These are phyloP conservation scores for Crepidotus variabilis DNA, from an alignment of 768 basidiomycete genomes.

Conservation along the genomic window DNA sequence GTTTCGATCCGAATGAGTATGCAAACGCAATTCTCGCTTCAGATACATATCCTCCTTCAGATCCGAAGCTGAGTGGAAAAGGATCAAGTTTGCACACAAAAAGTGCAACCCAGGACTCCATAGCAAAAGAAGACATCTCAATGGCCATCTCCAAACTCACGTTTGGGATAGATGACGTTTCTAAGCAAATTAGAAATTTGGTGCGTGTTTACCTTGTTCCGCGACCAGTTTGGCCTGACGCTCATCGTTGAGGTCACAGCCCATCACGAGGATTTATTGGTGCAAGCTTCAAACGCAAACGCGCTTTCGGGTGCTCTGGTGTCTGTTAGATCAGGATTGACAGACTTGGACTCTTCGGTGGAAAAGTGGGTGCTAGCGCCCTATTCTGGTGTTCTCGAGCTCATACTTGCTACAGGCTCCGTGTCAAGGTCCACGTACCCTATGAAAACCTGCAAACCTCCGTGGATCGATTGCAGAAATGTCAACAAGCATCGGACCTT, in stretches of 20 bases:
- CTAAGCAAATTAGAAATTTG: conserved; percentile 82
- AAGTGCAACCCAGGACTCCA: conserved; percentile 42
- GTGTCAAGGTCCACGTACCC: conserved; percentile 81
- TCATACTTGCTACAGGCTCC: conserved; percentile 50
- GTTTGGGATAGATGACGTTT: conserved; percentile 86
- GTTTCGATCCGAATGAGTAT: conserved; percentile 87
- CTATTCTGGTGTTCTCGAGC: neutral
- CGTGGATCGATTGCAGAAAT: conserved; percentile 69
- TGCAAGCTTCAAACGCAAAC: conserved; percentile 73
- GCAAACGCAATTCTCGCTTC: conserved; percentile 89
- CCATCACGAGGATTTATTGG: conserved; percentile 80
- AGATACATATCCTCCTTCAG: conserved; percentile 58
- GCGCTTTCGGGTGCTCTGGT: conserved; percentile 68
- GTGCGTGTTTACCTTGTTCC: conserved; percentile 39
- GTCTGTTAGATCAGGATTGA: conserved; percentile 64
- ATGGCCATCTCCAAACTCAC: conserved; percentile 86
- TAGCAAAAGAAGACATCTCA: conserved; percentile 81
- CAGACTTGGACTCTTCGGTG: conserved; percentile 70
- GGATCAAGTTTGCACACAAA: conserved; percentile 22
- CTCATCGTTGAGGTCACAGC: conserved; percentile 57
- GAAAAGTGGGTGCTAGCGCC: conserved; percentile 54
- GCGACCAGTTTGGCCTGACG: conserved; percentile 11
- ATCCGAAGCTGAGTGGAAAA: conserved; percentile 30
- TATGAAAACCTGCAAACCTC: conserved; percentile 70
- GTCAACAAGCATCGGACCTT: conserved; percentile 82